Conservation (phyloP, 371 early-diverging fungal genomes). For the Rhizomucor pusillus region DNA sequence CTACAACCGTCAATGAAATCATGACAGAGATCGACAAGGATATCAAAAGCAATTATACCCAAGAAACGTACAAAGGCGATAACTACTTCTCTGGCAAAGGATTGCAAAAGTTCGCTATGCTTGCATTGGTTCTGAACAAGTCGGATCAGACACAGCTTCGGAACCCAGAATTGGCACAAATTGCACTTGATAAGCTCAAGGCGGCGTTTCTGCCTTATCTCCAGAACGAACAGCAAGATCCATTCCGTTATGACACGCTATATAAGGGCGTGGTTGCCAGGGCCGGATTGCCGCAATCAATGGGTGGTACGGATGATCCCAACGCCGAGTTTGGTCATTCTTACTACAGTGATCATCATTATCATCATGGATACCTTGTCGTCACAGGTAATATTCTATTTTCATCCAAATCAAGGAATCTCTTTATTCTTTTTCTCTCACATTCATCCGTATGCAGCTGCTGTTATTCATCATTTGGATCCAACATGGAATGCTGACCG, state of each 20-base stretch:
- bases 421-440: no score
- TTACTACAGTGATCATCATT: constrained; percentile 74
- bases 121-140: constrained; percentile 54
- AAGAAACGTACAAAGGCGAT: constrained; percentile 38
- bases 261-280: constrained; percentile 66
- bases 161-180: constrained; percentile 35
- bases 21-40: constrained; percentile 37
- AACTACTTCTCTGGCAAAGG: constrained; percentile 79
- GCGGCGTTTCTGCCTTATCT: constrained; percentile 54
- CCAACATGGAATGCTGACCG: constrained; percentile 45
- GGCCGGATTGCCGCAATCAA: constrained; percentile 37
- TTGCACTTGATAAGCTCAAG: constrained; percentile 45
- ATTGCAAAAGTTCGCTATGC: constrained; percentile 62
- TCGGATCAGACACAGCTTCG: constrained; percentile 46
- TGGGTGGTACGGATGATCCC: constrained; percentile 43
- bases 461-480: constrained; percentile 64
- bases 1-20: constrained; percentile 31
- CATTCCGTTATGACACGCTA: constrained; percentile 61
- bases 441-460: constrained; percentile 41
- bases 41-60: constrained; percentile 39
- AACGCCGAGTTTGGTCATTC: constrained; percentile 47
- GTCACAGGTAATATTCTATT: constrained; percentile 40
- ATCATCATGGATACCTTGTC: constrained; percentile 73
- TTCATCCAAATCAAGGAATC: background rate
- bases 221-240: constrained; percentile 49